Evolutionary conservation across 495 filamentous ascomycete species (phyloP), one percentile per base, ranked within the genome.

Genomic region (Lophiotrema nucula): DNA sequence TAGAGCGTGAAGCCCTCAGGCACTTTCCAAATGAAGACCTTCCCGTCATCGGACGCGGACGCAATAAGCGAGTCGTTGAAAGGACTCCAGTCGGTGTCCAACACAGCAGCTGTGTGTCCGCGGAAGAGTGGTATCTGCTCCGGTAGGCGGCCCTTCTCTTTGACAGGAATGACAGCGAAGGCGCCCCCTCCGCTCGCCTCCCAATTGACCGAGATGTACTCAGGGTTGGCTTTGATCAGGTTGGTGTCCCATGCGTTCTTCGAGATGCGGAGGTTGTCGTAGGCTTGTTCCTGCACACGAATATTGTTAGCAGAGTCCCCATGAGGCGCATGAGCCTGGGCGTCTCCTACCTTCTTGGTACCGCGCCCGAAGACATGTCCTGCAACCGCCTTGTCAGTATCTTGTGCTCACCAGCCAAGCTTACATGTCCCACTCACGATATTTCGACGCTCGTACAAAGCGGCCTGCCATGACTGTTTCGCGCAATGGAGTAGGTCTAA

Each of bases 231-330:
- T 82, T 97, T 97, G 74, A 97, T 80, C 49, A 98, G 80, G 75
- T 98, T 98, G 72, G 89, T 96, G 74, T 98, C 93, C 92, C 93
- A 98, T 49, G 95, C 92, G 84, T 98, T 98, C 73, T 84, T 85
- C 58, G 92, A 96, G 72, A 98, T 87, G 58, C 83, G 81, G 65
- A 97, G 80, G 72, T 97, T 97, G 77, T 98, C 95, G 73, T 96
- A 97, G 79, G 90, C 96, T 88, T 87, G 83, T 69, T 90, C 87
- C 82, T 88, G 48, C 52, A 26, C 37, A 27, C 25, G 21, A 50
- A 42, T 18, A 37, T 23, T 11, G 45, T 64, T 33, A 59, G 43
- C 47, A 55, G 45, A 28, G 47, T 24, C 26, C 21, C 24, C 28
- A n/a, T 24, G 35, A 21, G 28, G 8, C 38, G 19, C 31, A 16